Evolutionary conservation across 2,329 filamentous ascomycete genomes (phyloP).

Genomic region (Aspergillus jensenii): DNA sequence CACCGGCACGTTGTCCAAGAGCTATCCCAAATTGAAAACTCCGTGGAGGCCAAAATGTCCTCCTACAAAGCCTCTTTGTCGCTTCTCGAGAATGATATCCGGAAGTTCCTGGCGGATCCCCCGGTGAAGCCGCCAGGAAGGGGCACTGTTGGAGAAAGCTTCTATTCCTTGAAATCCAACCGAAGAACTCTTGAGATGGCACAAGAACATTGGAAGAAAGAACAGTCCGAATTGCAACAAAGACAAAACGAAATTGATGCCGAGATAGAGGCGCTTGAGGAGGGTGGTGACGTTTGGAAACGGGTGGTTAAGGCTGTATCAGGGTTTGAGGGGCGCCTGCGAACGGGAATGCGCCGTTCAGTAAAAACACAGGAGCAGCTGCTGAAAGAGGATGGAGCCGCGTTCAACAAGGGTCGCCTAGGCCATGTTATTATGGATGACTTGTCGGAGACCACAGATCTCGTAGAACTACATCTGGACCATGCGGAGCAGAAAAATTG

Average conservation of each 20-base stretch:
- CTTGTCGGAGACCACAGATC: slow-evolving; percentile 48
- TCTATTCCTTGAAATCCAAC: slow-evolving; percentile 54
- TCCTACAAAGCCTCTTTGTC: slow-evolving; percentile 58
- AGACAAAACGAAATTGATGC: slow-evolving; percentile 49
- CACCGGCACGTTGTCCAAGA: slow-evolving; percentile 55
- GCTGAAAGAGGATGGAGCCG: slow-evolving; percentile 11
- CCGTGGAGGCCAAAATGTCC: slow-evolving; percentile 58
- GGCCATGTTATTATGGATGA: slow-evolving; percentile 40
- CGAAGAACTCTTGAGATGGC: slow-evolving; percentile 62
- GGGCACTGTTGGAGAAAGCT: slow-evolving; percentile 36
- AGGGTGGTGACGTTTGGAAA: slow-evolving; percentile 60
- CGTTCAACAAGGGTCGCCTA: slow-evolving; percentile 18
- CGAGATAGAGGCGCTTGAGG: slow-evolving; percentile 58
- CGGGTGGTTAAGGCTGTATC: slow-evolving; percentile 53
- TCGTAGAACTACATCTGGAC: slow-evolving; percentile 51
- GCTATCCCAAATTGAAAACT: slow-evolving; percentile 55
- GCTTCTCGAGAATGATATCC: slow-evolving; percentile 56
- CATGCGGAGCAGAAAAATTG: slow-evolving; percentile 55
- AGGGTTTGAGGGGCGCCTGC: slow-evolving; percentile 48
- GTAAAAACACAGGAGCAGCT: slow-evolving; percentile 25
- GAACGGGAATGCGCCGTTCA: slow-evolving; percentile 32
- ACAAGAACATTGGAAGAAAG: slow-evolving; percentile 55
- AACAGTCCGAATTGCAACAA: slow-evolving; percentile 46
- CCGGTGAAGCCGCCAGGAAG: slow-evolving; percentile 41
- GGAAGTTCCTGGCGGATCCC: slow-evolving; percentile 51